Base-by-base conservation (phyloP, 495 filamentous ascomycete genomes). In the Letharia columbiana region DNA sequence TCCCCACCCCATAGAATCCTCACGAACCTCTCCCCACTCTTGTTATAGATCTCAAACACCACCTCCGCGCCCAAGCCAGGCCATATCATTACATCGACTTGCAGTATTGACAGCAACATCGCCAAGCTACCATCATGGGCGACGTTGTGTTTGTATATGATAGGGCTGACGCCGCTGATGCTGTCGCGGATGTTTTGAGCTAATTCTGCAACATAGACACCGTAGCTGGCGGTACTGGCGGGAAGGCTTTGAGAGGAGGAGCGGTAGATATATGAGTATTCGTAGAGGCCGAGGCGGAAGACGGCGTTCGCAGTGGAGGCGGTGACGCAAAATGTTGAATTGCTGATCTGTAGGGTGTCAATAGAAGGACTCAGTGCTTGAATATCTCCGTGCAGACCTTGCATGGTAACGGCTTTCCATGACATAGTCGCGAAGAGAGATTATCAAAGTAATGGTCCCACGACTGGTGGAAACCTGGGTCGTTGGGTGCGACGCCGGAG, bases 361-460 rank as follows among this genome's bases (percentile, higher is more conserved):
- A 23, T n/a, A 23, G 18, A 37, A 33, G 15, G 23, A 44, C 1
- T 12, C 2, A n/a, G 5, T 1, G 18, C 10, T 28, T 11, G 15
- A 17, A 31, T 17, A 17, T 20, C 28, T 23, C 7, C 12, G 47
- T 17, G 39, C 39, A 18, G 18, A 78, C 69, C 47, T 80, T 79
- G 70, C 86, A 89, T 0, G 88, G 87, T 2, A 89, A 77, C 0
- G 85, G 81, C 66, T 86, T 85, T 41, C 68, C 71, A 64, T 90
- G 86, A 69, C 88, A 91, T 62, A 87, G 83, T 10, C 87, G 80
- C 3, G 87, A 82, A 10, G 84, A 87, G 31, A 91, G 79, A 62
- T 88, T 89, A 71, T 91, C 88, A 71, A 84, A 90, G 73, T 89
- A 90, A 73, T 89, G 87, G 72, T 91, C 88, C 63, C 84, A 84